A percentile compares a stretch with the other conserved stretches of the same genome.
phyloP scores from a whole-genome alignment of 306 rosid genomes.

The Echinosophora koreensis region DNA sequence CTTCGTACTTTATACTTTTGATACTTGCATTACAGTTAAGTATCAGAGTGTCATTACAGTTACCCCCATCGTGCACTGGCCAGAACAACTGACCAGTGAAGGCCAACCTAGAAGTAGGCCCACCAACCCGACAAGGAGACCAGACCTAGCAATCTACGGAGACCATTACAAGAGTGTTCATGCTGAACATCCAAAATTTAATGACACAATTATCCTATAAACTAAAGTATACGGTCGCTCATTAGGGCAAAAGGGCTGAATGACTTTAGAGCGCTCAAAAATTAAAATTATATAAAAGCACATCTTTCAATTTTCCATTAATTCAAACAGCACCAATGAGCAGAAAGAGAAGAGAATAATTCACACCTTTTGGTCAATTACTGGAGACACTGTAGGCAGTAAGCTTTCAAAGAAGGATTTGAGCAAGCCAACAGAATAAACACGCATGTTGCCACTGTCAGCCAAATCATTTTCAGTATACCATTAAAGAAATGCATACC shows the following conservation, averaged over 20 bases:
- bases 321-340: slow-evolving; percentile 13
- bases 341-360: slow-evolving; percentile 14
- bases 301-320: slow-evolving; percentile 25
- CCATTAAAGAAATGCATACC: slow-evolving; percentile 36
- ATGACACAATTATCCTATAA: slow-evolving; percentile 39
- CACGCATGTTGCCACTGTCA: slow-evolving; percentile 28
- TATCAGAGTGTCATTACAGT: too few relatives aligned
- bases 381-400: slow-evolving; percentile 35
- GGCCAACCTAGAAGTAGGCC: too few relatives aligned
- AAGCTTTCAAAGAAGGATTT: slow-evolving; percentile 45
- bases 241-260: slow-evolving; percentile 24
- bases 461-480: slow-evolving; percentile 19
- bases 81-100: too few relatives aligned
- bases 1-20: too few relatives aligned
- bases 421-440: slow-evolving; percentile 32
- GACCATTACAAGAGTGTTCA: too few relatives aligned
- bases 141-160: too few relatives aligned
- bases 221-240: not conserved
- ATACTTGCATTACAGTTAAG: too few relatives aligned
- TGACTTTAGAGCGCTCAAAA: slow-evolving; percentile 32
- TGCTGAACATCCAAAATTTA: not conserved
- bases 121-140: too few relatives aligned
- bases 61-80: too few relatives aligned
- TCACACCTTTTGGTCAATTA: slow-evolving; percentile 47
- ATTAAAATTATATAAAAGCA: slow-evolving; percentile 6